Conservation (phyloP, 192 early-diverging fungal species). For the Chytriomyces hyalinus region DNA sequence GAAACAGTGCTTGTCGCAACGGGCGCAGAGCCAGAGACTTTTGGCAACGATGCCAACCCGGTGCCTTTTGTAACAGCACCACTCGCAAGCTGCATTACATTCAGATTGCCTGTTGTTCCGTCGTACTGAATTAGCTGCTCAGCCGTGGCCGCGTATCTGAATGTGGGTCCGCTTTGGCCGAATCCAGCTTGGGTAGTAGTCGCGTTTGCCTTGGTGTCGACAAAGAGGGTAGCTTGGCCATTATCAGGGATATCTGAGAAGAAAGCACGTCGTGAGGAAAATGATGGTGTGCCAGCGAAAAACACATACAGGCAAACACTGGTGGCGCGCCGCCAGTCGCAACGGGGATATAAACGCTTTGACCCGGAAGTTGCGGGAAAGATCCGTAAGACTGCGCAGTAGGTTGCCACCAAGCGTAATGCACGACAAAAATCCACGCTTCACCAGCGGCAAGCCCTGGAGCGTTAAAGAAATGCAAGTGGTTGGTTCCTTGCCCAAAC, state of each 20-base stretch:
- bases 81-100: constrained; percentile 12
- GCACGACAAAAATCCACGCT: constrained; percentile 35
- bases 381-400: constrained; percentile 9
- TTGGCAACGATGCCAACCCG: constrained; percentile 20
- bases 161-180: constrained; percentile 16
- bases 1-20: not conserved
- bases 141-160: constrained; percentile 16
- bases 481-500: constrained; percentile 33
- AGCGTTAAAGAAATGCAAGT: constrained; percentile 32
- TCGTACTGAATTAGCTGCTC: constrained; percentile 18
- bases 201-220: constrained; percentile 30
- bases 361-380: constrained; percentile 6
- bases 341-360: constrained; percentile 15
- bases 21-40: not conserved
- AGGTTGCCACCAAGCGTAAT: constrained; percentile 36
- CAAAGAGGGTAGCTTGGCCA: constrained; percentile 17
- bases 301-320: constrained; percentile 10
- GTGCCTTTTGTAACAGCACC: constrained; percentile 17
- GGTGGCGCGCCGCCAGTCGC: not conserved
- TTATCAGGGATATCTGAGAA: constrained; percentile 24
- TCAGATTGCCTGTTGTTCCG: constrained; percentile 7
- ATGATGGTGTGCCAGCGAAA: no score
- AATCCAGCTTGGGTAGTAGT: constrained; percentile 25
- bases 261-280: not conserved
- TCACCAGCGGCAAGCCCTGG: constrained; percentile 23